Base-by-base conservation (phyloP, 2,329 filamentous ascomycete species). In the Botrytis tulipae region DNA sequence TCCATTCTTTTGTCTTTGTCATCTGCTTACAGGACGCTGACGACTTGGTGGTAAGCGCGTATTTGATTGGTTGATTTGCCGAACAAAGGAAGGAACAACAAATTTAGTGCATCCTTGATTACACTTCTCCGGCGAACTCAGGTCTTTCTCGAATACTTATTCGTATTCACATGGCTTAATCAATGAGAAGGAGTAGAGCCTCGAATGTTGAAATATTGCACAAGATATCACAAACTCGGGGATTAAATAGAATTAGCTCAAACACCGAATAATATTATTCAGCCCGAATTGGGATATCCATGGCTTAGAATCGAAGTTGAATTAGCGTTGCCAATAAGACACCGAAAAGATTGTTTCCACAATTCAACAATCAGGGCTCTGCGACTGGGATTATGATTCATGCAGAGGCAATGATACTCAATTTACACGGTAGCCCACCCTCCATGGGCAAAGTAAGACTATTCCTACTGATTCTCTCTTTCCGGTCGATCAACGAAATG, bases 391-490 rank as follows among this genome's bases (percentile, higher is more conserved):
- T 7, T 12, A 22, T 70, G 18, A 4, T 70, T 68, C 16, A 54
- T 54, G 32, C 51, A 70, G 37, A 32, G 35, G 20, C n/a, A 60
- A 60, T 54, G 20, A 29, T 44, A 44, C 20, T 35, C n/a, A 72
- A 42, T 48, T 40, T 51, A 73, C 78, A 80, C 8, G 88, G 88
- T 74, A 91, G 79, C 0, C 89, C 89, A 3, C 85, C 88, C 71
- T 89, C 83, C 89, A 91, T 91, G 0, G 89, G 89, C 76, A 91
- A 78, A 5, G 89, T 91, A 67, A 91, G 81, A 76, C 89, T 90
- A 68, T 86, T 90, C 81, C 86, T 87, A 77, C 87, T 90, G 29
- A 85, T 82, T 76, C 88, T 85, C 77, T 88, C 85, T 54, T 76
- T 77, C 2, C 77, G 81, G 32, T 83, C 81, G 7, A 82, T 83